phyloP scores from a whole-genome alignment of 768 basidiomycete genomes.

The Leccinum subtestaceum region DNA sequence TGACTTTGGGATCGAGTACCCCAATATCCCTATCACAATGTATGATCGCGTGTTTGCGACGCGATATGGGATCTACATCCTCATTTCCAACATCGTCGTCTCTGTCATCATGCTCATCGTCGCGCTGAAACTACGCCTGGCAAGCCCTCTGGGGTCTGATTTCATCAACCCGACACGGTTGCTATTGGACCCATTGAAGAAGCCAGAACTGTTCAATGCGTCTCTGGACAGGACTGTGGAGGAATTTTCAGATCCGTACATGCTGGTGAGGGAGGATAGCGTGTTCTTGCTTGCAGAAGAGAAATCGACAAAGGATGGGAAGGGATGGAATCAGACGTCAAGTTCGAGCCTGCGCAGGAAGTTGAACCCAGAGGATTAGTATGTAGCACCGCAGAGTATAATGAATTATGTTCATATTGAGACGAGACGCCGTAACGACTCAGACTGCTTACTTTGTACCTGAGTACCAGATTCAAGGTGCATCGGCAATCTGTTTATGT shows the following conservation, averaged over 20 bases:
- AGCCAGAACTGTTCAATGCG: conserved; percentile 13
- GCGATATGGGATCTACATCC: conserved; percentile 1
- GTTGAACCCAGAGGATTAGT: neutral
- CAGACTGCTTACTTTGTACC: too few relatives aligned
- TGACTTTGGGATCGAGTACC: neutral
- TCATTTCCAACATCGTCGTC: conserved; percentile 9
- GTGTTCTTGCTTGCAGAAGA: neutral
- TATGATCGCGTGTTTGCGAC: neutral
- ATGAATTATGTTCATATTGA: too few relatives aligned
- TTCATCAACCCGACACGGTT: conserved; percentile 10
- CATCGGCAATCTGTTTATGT: too few relatives aligned
- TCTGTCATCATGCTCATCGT: conserved; percentile 9
- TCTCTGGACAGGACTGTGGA: conserved; percentile 3
- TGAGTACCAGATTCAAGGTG: too few relatives aligned
- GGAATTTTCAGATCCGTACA: conserved; percentile 1
- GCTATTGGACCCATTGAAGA: conserved; percentile 13
- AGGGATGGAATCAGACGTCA: neutral
- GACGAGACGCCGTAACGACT: too few relatives aligned
- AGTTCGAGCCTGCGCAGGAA: too few relatives aligned
- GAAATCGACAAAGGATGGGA: neutral
- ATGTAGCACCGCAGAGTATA: too few relatives aligned
- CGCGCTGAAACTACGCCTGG: conserved; percentile 5
- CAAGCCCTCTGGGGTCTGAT: conserved; percentile 6
- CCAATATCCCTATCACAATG: neutral
- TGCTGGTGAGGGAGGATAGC: conserved; percentile 1